Percentiles rank a stretch among this genome's conserved stretches.
These are phyloP conservation scores for Lactarius hatsudake DNA, from an alignment of 768 basidiomycete genomes.

Conservation along the genomic window DNA sequence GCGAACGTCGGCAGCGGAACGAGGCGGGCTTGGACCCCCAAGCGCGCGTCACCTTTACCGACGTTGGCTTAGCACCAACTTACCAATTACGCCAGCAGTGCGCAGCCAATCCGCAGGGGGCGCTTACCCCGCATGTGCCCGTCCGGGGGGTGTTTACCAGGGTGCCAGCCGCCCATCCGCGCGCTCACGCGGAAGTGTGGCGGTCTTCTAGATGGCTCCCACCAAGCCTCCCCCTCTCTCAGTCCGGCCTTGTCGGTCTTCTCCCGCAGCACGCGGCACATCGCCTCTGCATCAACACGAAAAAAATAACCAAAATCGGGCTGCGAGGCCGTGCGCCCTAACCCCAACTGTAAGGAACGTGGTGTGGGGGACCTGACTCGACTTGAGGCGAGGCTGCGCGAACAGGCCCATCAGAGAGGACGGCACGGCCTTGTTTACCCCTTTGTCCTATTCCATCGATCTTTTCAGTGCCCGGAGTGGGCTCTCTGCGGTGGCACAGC, in stretches of 20 bases:
- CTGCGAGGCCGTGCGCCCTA: constrained; percentile 1
- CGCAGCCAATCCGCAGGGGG: background rate
- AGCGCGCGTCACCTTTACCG: background rate
- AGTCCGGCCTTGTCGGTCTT: constrained; percentile 18
- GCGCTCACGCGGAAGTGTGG: background rate
- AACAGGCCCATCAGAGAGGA: background rate
- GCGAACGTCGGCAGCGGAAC: background rate
- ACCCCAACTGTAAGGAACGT: constrained; percentile 14
- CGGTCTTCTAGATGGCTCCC: background rate
- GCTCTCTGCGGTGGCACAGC: constrained; percentile 1
- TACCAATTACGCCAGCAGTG: background rate
- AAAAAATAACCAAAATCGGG: background rate
- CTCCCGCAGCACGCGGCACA: constrained; percentile 5
- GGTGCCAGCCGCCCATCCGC: background rate
- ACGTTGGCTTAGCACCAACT: background rate
- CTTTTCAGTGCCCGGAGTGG: background rate
- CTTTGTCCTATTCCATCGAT: background rate
- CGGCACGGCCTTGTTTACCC: constrained; percentile 16
- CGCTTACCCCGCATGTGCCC: background rate
- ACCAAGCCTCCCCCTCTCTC: background rate
- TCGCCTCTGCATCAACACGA: background rate
- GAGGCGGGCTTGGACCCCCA: background rate
- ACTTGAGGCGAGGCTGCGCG: constrained; percentile 2
- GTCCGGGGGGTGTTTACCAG: background rate
- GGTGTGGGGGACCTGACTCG: constrained; percentile 8